Evolutionary conservation across 768 basidiomycete species (phyloP), one percentile per base, ranked within the genome.

Genomic region (Pholiota microspora): DNA sequence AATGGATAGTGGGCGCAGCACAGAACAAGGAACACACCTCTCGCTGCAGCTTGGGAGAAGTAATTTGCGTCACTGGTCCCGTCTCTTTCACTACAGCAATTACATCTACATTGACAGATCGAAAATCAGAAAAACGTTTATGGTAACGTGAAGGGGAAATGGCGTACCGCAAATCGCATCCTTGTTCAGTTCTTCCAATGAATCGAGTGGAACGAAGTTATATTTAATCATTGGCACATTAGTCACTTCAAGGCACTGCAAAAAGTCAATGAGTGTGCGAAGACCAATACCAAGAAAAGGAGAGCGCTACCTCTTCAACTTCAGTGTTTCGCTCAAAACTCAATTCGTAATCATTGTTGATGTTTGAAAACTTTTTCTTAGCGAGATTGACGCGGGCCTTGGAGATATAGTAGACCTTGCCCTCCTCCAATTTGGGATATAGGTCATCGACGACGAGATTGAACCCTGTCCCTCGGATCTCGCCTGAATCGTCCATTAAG

Each of bases 301-400:
- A 31, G 44, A 10, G 21, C 61, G 78, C 38, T 53, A 92, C 91
- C 77, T 94, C 91, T 66, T 92, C 88, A 18, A 98, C 77, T 56
- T 91, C 89, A 0, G 94, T 94, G 53, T 82, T 78, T 57, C 81
- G 83, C 59, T 94, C 92, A n/a, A 99, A 77, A 47, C 75, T 78
- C 59, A 99, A 82, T 68, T 98, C 95, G 64, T 98, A 98, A 65
- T 98, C 95, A 66, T 95, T 97, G 58, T 79, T 73, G 47, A 96
- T 71, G 65, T 91, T 93, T 29, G 83, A 89, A 70, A 96, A 99
- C 71, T 97, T 95, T 73, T 94, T 98, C 76, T 97, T 98, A 28
- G 95, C 96, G 12, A 98, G 84, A 64, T 93, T 92, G 65, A 98
- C 88, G 46, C 92, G 83, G 4, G 90, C 97, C 66, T 88, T 91